phyloP scores from a whole-genome alignment of 306 rosid species.

The Fagus sylvatica region DNA sequence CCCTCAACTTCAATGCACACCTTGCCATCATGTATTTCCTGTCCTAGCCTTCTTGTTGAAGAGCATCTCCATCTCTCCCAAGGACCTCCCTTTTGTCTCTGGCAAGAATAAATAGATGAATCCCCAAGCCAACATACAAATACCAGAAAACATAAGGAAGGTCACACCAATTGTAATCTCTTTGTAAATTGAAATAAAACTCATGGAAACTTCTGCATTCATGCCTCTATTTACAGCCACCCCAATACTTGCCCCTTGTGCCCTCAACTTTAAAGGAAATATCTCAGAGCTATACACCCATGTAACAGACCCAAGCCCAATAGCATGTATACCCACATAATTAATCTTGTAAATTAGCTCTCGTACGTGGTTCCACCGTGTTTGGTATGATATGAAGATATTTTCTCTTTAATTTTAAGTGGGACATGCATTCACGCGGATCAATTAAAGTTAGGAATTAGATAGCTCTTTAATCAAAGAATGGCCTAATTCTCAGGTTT shows the following conservation, averaged over 20 bases:
- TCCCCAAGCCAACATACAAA: constrained; percentile 57
- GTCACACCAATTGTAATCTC: constrained; percentile 76
- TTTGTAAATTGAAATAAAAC: constrained; percentile 62
- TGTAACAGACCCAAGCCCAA: constrained; percentile 74
- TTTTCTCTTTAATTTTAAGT: background rate
- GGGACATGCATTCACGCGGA: background rate
- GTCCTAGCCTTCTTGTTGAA: constrained; percentile 33
- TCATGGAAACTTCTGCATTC: constrained; percentile 69
- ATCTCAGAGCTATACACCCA: constrained; percentile 87
- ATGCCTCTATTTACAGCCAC: constrained; percentile 69
- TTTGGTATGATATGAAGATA: background rate
- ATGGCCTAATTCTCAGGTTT: background rate
- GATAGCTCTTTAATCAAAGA: background rate
- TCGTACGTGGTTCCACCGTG: background rate
- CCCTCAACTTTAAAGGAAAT: constrained; percentile 75
- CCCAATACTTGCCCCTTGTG: constrained; percentile 62
- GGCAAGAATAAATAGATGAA: constrained; percentile 69
- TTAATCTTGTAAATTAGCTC: background rate
- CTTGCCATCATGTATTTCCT: background rate
- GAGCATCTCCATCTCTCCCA: constrained; percentile 76
- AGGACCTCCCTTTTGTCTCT: constrained; percentile 69
- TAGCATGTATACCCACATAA: constrained; percentile 58
- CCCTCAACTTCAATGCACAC: constrained; percentile 53
- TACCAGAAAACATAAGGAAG: constrained; percentile 74
- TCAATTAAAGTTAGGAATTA: background rate